A percentile compares a stretch with the other conserved stretches of the same genome.
phyloP scores from a whole-genome alignment of 176 grass and related monocot species.

The Carex scoparia region DNA sequence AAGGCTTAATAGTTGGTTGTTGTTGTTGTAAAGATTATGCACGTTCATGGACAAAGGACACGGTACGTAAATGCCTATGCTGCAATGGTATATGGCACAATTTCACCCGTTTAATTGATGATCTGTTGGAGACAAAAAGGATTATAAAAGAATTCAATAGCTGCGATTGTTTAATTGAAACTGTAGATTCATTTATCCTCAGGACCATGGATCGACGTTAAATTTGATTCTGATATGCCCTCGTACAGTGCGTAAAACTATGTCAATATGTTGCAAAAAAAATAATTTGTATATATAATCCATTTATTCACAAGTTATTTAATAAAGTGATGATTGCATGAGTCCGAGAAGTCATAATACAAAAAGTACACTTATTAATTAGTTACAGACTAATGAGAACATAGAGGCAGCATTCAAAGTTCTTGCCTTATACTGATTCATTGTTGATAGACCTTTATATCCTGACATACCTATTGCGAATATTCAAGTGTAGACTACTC shows the following conservation, averaged over 20 bases:
- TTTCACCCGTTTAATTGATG: slow-evolving; percentile 2
- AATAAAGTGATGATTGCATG: not conserved
- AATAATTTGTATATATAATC: not conserved
- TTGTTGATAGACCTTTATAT: not conserved
- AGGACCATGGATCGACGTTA: not conserved
- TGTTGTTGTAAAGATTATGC: slow-evolving; percentile 20
- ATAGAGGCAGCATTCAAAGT: not conserved
- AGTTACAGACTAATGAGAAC: not conserved
- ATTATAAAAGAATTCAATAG: not conserved
- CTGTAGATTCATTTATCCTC: not conserved
- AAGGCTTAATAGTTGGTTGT: too few species aligned
- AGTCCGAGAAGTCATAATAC: not conserved
- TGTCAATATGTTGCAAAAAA: not conserved
- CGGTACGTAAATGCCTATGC: not conserved
- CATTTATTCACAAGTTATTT: not conserved
- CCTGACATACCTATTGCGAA: not conserved
- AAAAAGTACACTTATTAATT: too few species aligned
- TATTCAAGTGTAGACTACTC: not conserved
- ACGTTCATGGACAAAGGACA: not conserved
- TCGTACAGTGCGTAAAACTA: not conserved
- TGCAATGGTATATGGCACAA: slow-evolving; percentile 3
- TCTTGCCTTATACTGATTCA: not conserved
- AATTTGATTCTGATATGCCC: not conserved
- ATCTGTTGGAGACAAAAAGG: not conserved
- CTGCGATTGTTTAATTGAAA: too few species aligned